These are phyloP conservation scores for Mucor velutinosus DNA, from an alignment of 371 early-diverging fungal species.

Conservation along the genomic window DNA sequence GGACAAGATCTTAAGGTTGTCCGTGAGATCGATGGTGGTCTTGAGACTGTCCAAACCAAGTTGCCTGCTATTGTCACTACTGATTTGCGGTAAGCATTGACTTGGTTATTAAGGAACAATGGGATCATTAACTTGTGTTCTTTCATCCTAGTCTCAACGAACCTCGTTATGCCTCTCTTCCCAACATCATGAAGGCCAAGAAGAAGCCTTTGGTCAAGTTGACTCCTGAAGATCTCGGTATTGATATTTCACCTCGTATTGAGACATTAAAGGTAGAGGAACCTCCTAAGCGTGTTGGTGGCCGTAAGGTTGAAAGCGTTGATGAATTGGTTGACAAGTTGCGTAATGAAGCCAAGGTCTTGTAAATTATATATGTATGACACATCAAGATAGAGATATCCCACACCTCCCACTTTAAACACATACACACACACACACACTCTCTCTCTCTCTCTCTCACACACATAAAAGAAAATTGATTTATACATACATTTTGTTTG, in stretches of 20 bases:
- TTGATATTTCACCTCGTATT: slow-evolving; percentile 85
- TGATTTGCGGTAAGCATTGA: slow-evolving; percentile 82
- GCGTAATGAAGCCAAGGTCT: slow-evolving; percentile 66
- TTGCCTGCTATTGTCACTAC: slow-evolving; percentile 95
- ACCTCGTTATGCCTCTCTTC: slow-evolving; percentile 95
- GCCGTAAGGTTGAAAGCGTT: slow-evolving; percentile 91
- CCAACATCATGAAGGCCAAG: slow-evolving; percentile 98
- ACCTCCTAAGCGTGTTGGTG: slow-evolving; percentile 94
- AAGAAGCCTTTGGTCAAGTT: slow-evolving; percentile 93
- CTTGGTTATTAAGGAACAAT: neutral
- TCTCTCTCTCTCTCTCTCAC: too few species aligned
- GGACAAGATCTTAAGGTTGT: slow-evolving; percentile 78
- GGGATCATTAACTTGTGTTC: neutral
- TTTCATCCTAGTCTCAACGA: slow-evolving; percentile 77
- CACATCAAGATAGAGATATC: slow-evolving; percentile 3
- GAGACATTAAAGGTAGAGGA: slow-evolving; percentile 89
- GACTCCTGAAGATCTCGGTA: slow-evolving; percentile 79
- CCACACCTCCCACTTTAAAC: neutral
- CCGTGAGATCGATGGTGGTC: slow-evolving; percentile 97
- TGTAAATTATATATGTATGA: slow-evolving; percentile 32
- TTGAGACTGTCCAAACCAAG: slow-evolving; percentile 86
- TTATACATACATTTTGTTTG: neutral
- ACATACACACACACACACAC: neutral
- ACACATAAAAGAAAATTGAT: neutral
- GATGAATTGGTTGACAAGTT: slow-evolving; percentile 93